Evolutionary conservation across 225 moss, liverwort and hornwort genomes (phyloP), one percentile per base, ranked within the genome.

Genomic region (Rhytidiadelphus loreus): DNA sequence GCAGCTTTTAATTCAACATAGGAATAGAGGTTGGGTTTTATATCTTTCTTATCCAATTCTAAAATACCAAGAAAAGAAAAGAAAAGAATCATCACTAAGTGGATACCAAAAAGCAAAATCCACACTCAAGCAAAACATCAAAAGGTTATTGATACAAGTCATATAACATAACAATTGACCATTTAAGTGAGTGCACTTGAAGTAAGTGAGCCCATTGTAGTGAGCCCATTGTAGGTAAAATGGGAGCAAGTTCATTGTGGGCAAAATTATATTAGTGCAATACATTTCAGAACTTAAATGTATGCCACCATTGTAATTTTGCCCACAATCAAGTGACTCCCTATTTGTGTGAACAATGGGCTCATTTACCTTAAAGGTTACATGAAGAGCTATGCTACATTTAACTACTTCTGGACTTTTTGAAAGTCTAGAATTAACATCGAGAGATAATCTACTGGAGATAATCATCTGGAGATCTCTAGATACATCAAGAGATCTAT

Each of bases 11-110:
- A 76, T 32, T 89, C 85, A 0, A 13, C 25, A 7, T 85, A 89
- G 3, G 89, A 89, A 77, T 80, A 91, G 12, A 91, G 53, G 16
- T 62, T 89, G 56, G 91, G 81, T 69, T 91, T 87, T 14, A 91
- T n/a, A 26, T 91, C 68, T 52, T 86, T 58, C 44, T 86, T 88
- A 18, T 86, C 63, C 43, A 91, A 84, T 80, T 91, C 89, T 91
- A 30, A 12, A 39, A 85, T 32, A 46, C 17, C 78, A 76, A 75
- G 4, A 6, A 43, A 76, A 37, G 17, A 65, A 53, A 16, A 46
- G 46, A 62, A 37, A 3, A 26, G 14, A 46, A 35, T 37, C 14
- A 37, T 18, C 5, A 76, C 14, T 61, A 17, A 26, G 0, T 84
- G 1, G 3, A 29, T 44, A 18, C 14, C 8, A 26, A 43, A 28